Percentiles rank a stretch among this genome's conserved stretches.
phyloP scores from a whole-genome alignment of 108 stramenopile species.

The Chaetoceros tenuissimus region DNA sequence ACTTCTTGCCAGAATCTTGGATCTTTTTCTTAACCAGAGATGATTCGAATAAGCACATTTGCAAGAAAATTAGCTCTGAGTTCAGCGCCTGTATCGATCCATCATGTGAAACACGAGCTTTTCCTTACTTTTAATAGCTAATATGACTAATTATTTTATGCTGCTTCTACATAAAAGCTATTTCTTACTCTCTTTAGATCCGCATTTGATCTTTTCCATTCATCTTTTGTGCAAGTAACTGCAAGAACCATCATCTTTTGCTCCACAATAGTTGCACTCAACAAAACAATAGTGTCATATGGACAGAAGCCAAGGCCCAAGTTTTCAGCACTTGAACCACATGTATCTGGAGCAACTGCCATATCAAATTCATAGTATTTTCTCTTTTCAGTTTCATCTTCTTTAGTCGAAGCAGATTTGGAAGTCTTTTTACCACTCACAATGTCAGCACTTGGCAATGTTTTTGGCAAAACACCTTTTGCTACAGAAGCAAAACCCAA shows the following conservation, averaged over 20 bases:
- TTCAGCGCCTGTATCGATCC: no score
- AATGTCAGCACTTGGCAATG: slow-evolving; percentile 53
- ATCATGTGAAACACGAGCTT: no score
- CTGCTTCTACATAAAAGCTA: slow-evolving; percentile 52
- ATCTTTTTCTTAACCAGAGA: no score
- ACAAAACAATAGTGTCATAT: slow-evolving; percentile 55
- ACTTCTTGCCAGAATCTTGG: no score
- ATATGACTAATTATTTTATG: no score
- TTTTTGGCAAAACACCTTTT: slow-evolving; percentile 9
- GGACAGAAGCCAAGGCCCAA: slow-evolving; percentile 78
- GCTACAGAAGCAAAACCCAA: slow-evolving; percentile 32
- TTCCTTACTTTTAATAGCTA: no score
- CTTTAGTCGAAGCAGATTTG: slow-evolving; percentile 16
- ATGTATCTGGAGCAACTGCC: slow-evolving; percentile 61
- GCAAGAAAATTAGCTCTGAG: no score
- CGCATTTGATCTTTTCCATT: slow-evolving; percentile 65
- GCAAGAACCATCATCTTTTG: slow-evolving; percentile 43
- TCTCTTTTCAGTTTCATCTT: slow-evolving; percentile 23
- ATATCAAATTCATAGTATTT: slow-evolving; percentile 74
- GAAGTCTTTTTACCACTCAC: slow-evolving; percentile 41
- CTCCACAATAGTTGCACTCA: slow-evolving; percentile 58
- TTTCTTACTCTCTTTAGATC: slow-evolving; percentile 64
- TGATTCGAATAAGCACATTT: no score
- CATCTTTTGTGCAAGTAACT: slow-evolving; percentile 49
- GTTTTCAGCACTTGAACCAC: slow-evolving; percentile 37